Evolutionary conservation across 495 filamentous ascomycete genomes (phyloP).

Genomic region (Trichoderma orchidacearum): DNA sequence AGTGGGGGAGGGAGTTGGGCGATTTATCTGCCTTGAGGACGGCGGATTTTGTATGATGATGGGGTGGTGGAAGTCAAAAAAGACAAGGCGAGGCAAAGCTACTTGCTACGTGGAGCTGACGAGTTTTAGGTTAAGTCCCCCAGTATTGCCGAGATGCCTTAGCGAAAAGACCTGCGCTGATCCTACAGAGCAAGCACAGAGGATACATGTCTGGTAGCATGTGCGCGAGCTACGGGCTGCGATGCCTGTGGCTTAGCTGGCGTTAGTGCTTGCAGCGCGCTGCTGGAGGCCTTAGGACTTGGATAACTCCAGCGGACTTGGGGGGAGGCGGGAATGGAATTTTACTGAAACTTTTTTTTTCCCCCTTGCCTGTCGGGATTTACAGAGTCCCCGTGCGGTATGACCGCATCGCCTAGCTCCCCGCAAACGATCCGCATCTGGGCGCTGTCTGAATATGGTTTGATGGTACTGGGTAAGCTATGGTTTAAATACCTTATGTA

Average conservation of each 20-base stretch:
- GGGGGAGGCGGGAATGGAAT: not conserved
- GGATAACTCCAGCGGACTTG: too few species aligned
- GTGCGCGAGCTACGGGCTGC: not conserved
- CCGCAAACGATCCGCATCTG: too few species aligned
- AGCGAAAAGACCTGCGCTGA: not conserved
- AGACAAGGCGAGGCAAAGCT: not conserved
- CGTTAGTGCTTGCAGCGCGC: too few species aligned
- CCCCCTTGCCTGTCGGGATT: too few species aligned
- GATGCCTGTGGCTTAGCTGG: not conserved
- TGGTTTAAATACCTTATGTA: too few species aligned
- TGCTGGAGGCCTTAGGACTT: too few species aligned
- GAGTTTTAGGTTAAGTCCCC: not conserved
- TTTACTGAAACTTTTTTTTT: not conserved
- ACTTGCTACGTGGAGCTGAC: not conserved
- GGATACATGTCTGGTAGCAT: too few species aligned
- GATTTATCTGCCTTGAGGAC: too few species aligned
- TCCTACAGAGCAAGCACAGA: not conserved
- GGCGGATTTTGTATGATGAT: not conserved
- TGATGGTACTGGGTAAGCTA: too few species aligned
- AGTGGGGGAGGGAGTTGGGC: too few species aligned
- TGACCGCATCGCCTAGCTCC: not conserved
- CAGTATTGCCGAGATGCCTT: not conserved
- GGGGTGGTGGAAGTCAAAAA: not conserved
- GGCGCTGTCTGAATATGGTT: too few species aligned
- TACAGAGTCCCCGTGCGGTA: not conserved